Percentiles rank a stretch among this genome's conserved stretches.
Conservation (phyloP, 768 basidiomycete genomes). For the Suillus occidentalis region DNA sequence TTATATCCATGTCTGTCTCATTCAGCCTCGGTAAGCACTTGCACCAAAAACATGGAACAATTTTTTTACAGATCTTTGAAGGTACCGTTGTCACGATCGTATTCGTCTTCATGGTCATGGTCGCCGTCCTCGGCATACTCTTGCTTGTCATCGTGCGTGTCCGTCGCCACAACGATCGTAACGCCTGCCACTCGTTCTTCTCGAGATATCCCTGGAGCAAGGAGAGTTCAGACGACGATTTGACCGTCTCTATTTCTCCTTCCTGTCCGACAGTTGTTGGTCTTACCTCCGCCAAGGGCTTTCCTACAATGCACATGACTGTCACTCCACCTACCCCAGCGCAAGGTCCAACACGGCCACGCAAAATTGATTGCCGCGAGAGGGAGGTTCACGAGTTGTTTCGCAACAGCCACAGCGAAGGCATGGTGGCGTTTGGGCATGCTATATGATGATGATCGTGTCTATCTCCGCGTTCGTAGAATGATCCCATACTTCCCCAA, state of each 20-base stretch:
- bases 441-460: not conserved
- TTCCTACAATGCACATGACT: constrained; percentile 8
- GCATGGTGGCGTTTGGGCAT: not conserved
- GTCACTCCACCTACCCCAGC: constrained; percentile 15
- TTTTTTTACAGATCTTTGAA: not conserved
- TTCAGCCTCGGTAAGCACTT: not conserved
- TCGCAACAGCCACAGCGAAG: not conserved
- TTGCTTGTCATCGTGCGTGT: constrained; percentile 2
- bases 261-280: constrained; percentile 11
- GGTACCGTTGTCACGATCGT: not conserved
- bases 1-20: not conserved
- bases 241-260: not conserved
- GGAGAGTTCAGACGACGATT: not conserved
- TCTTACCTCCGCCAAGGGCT: not conserved
- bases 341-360: not conserved
- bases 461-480: not conserved
- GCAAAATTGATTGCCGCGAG: not conserved
- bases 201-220: not conserved
- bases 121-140: constrained; percentile 1
- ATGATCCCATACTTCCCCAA: not conserved
- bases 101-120: not conserved
- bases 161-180: not conserved
- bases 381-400: not conserved
- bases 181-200: not conserved
- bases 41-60: not conserved